Evolutionary conservation across 2,329 filamentous ascomycete species (phyloP).

Genomic region (Chalaropsis thielavioides): DNA sequence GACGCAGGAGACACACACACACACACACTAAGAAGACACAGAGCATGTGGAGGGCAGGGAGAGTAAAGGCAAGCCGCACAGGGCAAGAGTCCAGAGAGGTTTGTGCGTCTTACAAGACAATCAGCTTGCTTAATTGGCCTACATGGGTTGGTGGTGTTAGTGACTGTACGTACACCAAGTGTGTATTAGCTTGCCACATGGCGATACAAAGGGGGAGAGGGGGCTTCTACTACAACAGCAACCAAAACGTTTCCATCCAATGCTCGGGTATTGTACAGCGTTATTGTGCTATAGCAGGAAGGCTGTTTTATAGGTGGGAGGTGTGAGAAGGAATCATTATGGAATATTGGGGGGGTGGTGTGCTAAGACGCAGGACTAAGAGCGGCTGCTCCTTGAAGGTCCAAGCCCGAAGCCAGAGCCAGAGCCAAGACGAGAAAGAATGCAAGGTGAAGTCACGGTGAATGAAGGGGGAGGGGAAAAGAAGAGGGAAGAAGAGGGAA

Average conservation of each 20-base stretch:
- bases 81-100: not conserved
- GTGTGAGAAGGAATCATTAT: not conserved
- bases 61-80: not conserved
- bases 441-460: slow-evolving; percentile 3
- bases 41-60: not conserved
- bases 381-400: not conserved
- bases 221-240: not conserved
- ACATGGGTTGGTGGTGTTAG: not conserved
- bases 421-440: not conserved
- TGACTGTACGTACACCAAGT: no score
- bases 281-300: not conserved
- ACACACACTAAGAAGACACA: not conserved
- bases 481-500: not conserved
- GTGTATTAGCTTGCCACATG: not conserved
- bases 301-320: not conserved
- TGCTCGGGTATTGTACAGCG: not conserved
- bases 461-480: not conserved
- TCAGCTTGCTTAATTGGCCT: not conserved
- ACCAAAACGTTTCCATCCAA: not conserved
- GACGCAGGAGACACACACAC: not conserved
- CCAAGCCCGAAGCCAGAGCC: not conserved
- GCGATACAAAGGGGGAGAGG: not conserved
- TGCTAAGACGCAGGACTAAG: not conserved
- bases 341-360: not conserved
- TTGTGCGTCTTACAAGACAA: not conserved